Evolutionary conservation across 257 asterid species (phyloP), one percentile per base, ranked within the genome.

Genomic region (Forsythia suspensa): DNA sequence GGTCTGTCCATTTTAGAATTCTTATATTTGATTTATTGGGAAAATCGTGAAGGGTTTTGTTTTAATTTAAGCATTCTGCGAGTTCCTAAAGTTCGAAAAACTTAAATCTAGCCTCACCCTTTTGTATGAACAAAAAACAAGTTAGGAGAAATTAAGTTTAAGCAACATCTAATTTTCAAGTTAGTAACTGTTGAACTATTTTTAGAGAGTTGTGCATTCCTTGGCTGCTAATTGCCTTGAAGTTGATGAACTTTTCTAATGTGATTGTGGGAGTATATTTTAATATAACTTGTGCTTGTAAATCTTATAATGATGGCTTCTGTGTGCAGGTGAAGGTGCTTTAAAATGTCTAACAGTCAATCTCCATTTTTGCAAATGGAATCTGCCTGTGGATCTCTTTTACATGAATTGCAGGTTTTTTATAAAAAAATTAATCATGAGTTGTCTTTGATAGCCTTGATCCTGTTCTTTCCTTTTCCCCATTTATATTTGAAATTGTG

Each of bases 331-430:
- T 82, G 21, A 18, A 72, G 79, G 29, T 76, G 44, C 48, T 66
- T 48, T 48, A 72, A 74, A 75, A 90, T 91, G 90, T 79, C 91
- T 16, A 77, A 61, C n/a, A 82, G 79, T 76, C 86, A 84, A 77
- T 61, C 37, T 77, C 74, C 84, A 39, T 84, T 88, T 76, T 73
- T 76, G 38, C 91, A 83, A 82, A 80, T 82, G 91, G 99, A 91
- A 80, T 88, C 98, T 34, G 89, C 96, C 37, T 89, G 98, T 67
- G 98, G 96, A 77, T 79, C 99, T 75, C 91, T 95, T 72, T 87
- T 95, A 65, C 57, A 87, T 67, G 98, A 95, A 82, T 79, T 95
- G 84, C 97, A 95, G 99, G 99, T 95, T 78, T 29, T 59, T 34
- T 68, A 51, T 41, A 8, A 7, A 20, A 20, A 42, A 73, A 52